Evolutionary conservation across 805 yeast genomes (phyloP).

Genomic region (Starmerella stellata): DNA sequence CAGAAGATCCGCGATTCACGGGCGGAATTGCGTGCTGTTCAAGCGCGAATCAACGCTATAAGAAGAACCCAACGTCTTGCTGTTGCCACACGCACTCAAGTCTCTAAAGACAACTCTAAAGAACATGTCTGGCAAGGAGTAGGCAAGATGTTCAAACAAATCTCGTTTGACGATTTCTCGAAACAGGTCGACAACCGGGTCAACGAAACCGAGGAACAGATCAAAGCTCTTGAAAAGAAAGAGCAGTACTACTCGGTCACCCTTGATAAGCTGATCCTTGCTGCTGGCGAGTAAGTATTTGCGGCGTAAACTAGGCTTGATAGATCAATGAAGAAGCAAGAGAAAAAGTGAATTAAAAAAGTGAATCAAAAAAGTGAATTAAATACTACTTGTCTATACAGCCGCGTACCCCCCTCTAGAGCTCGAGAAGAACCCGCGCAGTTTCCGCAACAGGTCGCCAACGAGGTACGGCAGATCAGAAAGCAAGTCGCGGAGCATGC

Average conservation of each 20-base stretch:
- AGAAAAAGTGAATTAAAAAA: no score
- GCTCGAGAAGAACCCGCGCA: conserved; percentile 49
- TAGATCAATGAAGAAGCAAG: neutral
- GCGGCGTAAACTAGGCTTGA: neutral
- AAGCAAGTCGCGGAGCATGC: conserved; percentile 29
- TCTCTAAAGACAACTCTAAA: conserved; percentile 27
- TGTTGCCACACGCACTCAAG: conserved; percentile 38
- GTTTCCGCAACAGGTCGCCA: conserved; percentile 52
- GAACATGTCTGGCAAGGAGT: conserved; percentile 63
- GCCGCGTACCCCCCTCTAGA: conserved; percentile 80
- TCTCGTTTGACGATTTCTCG: conserved; percentile 31
- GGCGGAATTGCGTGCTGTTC: conserved; percentile 40
- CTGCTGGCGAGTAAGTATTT: conserved; percentile 3
- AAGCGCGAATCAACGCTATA: conserved; percentile 33
- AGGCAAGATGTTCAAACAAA: conserved; percentile 44
- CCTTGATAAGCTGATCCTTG: conserved; percentile 41
- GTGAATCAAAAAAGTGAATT: no score
- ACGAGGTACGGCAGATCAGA: conserved; percentile 59
- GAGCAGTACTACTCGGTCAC: conserved; percentile 58
- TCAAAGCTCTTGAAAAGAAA: conserved; percentile 46
- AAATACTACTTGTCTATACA: conserved; percentile 36
- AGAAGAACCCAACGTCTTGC: conserved; percentile 36
- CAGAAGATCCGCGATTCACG: conserved; percentile 41
- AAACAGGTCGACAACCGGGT: conserved; percentile 35
- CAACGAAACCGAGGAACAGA: conserved; percentile 36